Conservation (phyloP, 2,329 filamentous ascomycete genomes). For the Didymella pinodella region DNA sequence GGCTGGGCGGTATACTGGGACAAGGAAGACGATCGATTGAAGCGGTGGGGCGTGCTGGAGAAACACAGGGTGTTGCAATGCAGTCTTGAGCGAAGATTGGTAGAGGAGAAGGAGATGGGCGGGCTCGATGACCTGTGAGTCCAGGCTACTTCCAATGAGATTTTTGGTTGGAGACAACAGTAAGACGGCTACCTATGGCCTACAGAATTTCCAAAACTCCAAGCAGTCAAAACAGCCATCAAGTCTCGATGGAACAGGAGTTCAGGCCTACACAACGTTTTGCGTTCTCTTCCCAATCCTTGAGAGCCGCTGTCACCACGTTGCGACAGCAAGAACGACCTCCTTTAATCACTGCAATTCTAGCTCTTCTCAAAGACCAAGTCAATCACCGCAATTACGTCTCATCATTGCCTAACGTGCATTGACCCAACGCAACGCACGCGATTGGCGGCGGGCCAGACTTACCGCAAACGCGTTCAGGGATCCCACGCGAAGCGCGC, state of each 20-base stretch:
- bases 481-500: constrained; percentile 24
- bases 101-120: constrained; percentile 32
- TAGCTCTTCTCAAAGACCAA: not conserved
- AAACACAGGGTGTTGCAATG: constrained; percentile 55
- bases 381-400: not conserved
- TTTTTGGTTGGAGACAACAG: not conserved
- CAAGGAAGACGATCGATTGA: constrained; percentile 56
- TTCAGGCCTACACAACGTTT: no score
- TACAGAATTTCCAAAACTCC: not conserved
- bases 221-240: not conserved
- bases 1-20: constrained; percentile 64
- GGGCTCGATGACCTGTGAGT: constrained; percentile 19
- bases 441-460: constrained; percentile 12
- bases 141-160: not conserved
- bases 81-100: constrained; percentile 54
- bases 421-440: constrained; percentile 14
- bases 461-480: constrained; percentile 19
- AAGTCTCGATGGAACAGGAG: not conserved
- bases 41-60: constrained; percentile 47
- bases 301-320: not conserved
- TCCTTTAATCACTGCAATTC: not conserved
- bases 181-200: not conserved
- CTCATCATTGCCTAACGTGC: constrained; percentile 2
- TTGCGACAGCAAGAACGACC: not conserved
- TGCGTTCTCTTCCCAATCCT: not conserved